Base-by-base conservation (phyloP, 2,329 filamentous ascomycete species). In the Penicillium sp. region DNA sequence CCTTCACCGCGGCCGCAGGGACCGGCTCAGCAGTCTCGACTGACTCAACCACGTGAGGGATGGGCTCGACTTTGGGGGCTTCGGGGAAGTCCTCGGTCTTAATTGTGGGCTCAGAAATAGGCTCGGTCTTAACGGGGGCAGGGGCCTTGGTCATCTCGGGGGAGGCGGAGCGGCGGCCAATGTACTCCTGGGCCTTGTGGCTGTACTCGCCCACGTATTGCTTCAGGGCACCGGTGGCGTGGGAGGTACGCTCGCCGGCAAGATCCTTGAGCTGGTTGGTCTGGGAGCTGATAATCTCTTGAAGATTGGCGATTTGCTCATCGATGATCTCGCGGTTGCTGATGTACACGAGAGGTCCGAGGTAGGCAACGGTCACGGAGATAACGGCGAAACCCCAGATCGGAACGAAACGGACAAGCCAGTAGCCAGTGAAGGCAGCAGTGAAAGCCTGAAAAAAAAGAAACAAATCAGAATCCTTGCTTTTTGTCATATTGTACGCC, bases 271-370 rank as follows among this genome's bases (percentile, higher is more conserved):
- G 76, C 71, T 89, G 86, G 59, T 77, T 80, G 35, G 86, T 83
- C 74, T 89, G 87, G 69, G 83, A 76, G 72, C 80, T 82, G 69
- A 86, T 78, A 64, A 87, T 75, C 56, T 83, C 74, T 69, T 82
- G 79, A 46, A 81, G 79, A 67, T 85, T 81, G 67, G 82, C 77
- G 54, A 89, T 77, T 67, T 88, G 85, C 58, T 79, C 78, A 68
- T 89, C 86, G 67, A 89, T 88, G 66, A 85, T 70, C 67, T 88
- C 85, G 70, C 84, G 84, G 82, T 89, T 88, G 79, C 82, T 83
- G 71, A 88, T 82, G 79, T 89, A 89, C 73, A 87, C 69, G 60
- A 89, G 80, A 55, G 87, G 87, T 45, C 79, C 82, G 58, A 88
- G 78, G 79, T 86, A 89, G 71, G 84, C 76, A 65, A 83, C 73